These are phyloP conservation scores for Jamesozyma jinghongensis DNA, from an alignment of 805 yeast species.

Conservation along the genomic window DNA sequence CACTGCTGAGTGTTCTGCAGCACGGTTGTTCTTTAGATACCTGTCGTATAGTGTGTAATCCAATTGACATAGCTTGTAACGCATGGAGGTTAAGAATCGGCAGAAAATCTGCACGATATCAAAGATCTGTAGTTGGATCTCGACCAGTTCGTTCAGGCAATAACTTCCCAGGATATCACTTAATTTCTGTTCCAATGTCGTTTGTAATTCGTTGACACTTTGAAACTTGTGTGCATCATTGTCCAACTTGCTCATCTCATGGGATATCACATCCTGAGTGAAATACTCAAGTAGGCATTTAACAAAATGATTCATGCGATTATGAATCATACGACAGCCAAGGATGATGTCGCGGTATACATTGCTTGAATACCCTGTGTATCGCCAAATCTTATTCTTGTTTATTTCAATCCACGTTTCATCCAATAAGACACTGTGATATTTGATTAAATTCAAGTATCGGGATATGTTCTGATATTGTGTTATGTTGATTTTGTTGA, in stretches of 20 bases:
- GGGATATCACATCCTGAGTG: slow-evolving; percentile 19
- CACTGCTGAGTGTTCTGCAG: no score
- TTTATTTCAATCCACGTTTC: slow-evolving; percentile 62
- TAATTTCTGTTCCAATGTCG: slow-evolving; percentile 16
- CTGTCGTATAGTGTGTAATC: slow-evolving; percentile 12
- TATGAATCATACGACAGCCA: slow-evolving; percentile 46
- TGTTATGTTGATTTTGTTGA: slow-evolving; percentile 58
- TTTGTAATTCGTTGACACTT: slow-evolving; percentile 15
- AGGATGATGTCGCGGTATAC: slow-evolving; percentile 47
- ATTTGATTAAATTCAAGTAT: slow-evolving; percentile 54
- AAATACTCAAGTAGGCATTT: slow-evolving; percentile 21
- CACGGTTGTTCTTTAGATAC: slow-evolving; percentile 4
- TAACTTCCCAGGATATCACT: slow-evolving; percentile 25
- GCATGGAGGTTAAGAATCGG: slow-evolving; percentile 23
- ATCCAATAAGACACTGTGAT: slow-evolving; percentile 49
- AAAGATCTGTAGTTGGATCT: slow-evolving; percentile 25
- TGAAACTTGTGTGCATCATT: not conserved
- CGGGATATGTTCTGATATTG: slow-evolving; percentile 78
- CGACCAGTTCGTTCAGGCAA: slow-evolving; percentile 19
- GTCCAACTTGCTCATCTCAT: slow-evolving; percentile 10
- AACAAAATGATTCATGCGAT: slow-evolving; percentile 31
- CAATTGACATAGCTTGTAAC: slow-evolving; percentile 14
- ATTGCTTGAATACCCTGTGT: slow-evolving; percentile 34
- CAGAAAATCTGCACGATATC: slow-evolving; percentile 27
- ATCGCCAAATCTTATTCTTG: slow-evolving; percentile 56